These are phyloP conservation scores for Cymbidium sinense DNA, from an alignment of 106 monocot genomes.

Conservation along the genomic window DNA sequence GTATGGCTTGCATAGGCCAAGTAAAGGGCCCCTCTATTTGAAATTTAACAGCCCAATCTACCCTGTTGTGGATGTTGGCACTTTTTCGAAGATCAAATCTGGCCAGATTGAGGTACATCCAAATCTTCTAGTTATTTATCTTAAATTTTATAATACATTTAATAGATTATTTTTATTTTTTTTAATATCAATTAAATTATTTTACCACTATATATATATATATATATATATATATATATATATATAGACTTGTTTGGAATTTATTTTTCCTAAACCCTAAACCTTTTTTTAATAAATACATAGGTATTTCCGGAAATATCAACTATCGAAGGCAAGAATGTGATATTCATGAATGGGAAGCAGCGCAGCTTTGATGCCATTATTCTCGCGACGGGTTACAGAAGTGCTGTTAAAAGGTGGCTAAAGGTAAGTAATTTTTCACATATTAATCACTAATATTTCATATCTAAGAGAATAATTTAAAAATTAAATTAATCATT, in stretches of 20 bases:
- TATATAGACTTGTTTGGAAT: too few species aligned
- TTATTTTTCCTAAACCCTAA: too few species aligned
- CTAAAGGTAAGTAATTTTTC: slow-evolving; percentile 31
- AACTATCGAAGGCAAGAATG: slow-evolving; percentile 19
- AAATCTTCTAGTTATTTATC: neutral
- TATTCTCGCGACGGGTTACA: slow-evolving; percentile 49
- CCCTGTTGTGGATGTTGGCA: slow-evolving; percentile 46
- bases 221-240: too few species aligned
- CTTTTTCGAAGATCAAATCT: slow-evolving; percentile 35
- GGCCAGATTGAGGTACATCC: slow-evolving; percentile 35
- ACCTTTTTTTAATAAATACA: neutral
- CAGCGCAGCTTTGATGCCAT: slow-evolving; percentile 24
- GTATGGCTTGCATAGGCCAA: slow-evolving; percentile 38
- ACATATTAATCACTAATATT: neutral
- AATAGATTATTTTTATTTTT: too few species aligned
- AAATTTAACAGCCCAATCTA: slow-evolving; percentile 18
- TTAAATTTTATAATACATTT: too few species aligned
- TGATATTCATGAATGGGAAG: slow-evolving; percentile 32
- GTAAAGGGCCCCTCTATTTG: slow-evolving; percentile 32
- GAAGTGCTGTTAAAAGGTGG: slow-evolving; percentile 30
- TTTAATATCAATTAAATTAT: too few species aligned
- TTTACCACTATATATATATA: too few species aligned
- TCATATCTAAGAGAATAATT: neutral
- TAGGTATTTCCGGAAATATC: slow-evolving; percentile 27
- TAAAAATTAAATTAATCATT: neutral